A percentile compares a stretch with the other conserved stretches of the same genome.
Evolutionary conservation across 768 basidiomycete genomes (phyloP).

Genomic region (Russula griseocarnosa): DNA sequence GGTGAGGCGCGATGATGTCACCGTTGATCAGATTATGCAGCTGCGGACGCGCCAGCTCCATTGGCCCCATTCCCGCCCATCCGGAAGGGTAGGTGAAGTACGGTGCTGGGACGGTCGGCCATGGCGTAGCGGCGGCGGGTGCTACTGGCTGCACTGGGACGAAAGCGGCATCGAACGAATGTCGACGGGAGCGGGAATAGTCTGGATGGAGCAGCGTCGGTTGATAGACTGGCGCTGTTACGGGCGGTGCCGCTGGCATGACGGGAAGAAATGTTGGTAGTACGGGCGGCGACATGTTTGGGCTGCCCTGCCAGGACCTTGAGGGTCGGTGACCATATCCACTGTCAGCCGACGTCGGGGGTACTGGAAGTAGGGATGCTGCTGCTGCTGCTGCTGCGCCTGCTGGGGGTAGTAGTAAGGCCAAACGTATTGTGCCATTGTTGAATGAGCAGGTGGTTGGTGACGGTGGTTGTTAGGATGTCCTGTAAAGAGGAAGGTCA

Average conservation of each 20-base stretch:
- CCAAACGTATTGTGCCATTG: constrained; percentile 21
- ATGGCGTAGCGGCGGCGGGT: not conserved
- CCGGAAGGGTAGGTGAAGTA: constrained; percentile 22
- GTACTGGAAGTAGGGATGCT: constrained; percentile 23
- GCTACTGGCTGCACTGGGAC: constrained; percentile 5
- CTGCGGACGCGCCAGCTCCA: constrained; percentile 25
- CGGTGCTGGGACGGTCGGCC: constrained; percentile 15
- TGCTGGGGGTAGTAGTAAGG: constrained; percentile 23
- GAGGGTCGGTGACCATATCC: constrained; percentile 15
- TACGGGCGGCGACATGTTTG: constrained; percentile 17
- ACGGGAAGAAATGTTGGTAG: constrained; percentile 18
- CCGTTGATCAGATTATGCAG: constrained; percentile 27
- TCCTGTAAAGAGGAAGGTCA: not conserved
- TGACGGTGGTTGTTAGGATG: not conserved
- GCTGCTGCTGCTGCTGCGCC: not conserved
- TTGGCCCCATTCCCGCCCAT: constrained; percentile 1
- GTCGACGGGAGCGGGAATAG: constrained; percentile 21
- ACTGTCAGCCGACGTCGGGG: constrained; percentile 1
- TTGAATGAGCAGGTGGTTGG: not conserved
- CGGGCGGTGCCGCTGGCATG: not conserved
- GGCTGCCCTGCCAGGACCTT: constrained; percentile 23
- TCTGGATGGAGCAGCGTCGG: constrained; percentile 14
- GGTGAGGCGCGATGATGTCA: constrained; percentile 13
- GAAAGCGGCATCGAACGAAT: constrained; percentile 24
- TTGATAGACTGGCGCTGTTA: constrained; percentile 9